Base-by-base conservation (phyloP, 768 basidiomycete genomes). In the Boletus reticulatus region DNA sequence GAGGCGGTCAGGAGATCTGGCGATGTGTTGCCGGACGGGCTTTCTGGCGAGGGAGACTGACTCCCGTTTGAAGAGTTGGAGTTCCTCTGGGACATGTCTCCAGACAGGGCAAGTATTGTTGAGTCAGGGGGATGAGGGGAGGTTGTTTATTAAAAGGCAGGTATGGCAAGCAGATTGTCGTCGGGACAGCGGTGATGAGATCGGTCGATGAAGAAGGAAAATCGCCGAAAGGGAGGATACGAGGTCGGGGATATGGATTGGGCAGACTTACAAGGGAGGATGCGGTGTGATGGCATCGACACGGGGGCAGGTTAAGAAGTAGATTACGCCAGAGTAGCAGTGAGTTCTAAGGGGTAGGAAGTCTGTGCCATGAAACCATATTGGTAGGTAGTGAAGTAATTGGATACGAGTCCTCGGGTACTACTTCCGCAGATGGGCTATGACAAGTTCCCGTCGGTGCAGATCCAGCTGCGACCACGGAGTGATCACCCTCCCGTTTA, bases 1-100 rank as follows among this genome's bases (percentile, higher is more conserved):
- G 74, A 64, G 24, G 73, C 50, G 0, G 72, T 55, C 50, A 71
- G 63, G 17, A 77, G 72, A 57, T 78, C 71, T 24, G 82, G 78
- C 41, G 83, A 81, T 42, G 75, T 73, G 63, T 75, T 76, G 48
- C 75, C 71, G 19, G 75, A 73, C 6, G 72, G 64, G 22, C 71
- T 76, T 14, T 79, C 76, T 46, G 82, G 76, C 0, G 80, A 70
- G 19, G 80, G 76, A 20, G 80, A 80, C 50, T 72, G 75, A 57
- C 81, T 81, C 43, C 72, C 78, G 50, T 78, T 79, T 43, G 81
- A 80, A 43, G 80, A 74, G 52, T 72, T 74, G 19, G 77, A 75
- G 59, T 75, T 76, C 70, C 73, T 73, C 69, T 78, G 76, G 53
- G 81, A 79, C 84, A 85, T 84, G 48, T 46, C 41, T 43, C 38